Conservation (phyloP, 352 stramenopile species). For the Phytopythium ostracodes region DNA sequence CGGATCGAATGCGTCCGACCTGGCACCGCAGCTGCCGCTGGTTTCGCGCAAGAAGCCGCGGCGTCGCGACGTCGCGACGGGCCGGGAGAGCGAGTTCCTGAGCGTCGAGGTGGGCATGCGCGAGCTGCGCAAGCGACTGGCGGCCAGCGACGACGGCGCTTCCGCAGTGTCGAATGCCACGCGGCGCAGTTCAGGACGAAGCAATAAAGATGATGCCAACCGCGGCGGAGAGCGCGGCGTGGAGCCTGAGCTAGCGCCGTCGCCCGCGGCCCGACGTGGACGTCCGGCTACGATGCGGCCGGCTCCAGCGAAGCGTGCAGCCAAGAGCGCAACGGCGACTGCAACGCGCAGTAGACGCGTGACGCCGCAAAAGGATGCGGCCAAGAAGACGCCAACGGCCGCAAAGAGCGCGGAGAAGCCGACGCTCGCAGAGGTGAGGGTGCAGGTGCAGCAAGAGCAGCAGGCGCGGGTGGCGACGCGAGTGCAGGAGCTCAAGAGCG, state of each 20-base stretch:
- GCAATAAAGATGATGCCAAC: no score
- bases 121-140: constrained; percentile 59
- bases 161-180: not conserved
- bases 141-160: not conserved
- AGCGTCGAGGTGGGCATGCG: constrained; percentile 70
- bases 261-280: not conserved
- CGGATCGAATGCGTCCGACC: not conserved
- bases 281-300: not conserved
- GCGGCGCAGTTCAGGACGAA: not conserved
- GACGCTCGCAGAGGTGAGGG: constrained; percentile 41
- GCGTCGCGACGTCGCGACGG: constrained; percentile 2
- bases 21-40: not conserved
- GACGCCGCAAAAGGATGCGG: constrained; percentile 2
- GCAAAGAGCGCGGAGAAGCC: constrained; percentile 13
- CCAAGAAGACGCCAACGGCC: not conserved
- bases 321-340: not conserved
- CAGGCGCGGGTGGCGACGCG: constrained; percentile 43
- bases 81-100: constrained; percentile 66
- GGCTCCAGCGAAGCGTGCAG: not conserved
- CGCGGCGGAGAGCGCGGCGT: not conserved
- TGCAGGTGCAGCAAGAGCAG: constrained; percentile 42
- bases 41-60: constrained; percentile 29
- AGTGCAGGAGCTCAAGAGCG: constrained; percentile 39
- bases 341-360: not conserved
- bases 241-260: not conserved